Percentiles rank a stretch among this genome's conserved stretches.
phyloP scores from a whole-genome alignment of 169 alveolate species.

The Eimeria brunetti region DNA sequence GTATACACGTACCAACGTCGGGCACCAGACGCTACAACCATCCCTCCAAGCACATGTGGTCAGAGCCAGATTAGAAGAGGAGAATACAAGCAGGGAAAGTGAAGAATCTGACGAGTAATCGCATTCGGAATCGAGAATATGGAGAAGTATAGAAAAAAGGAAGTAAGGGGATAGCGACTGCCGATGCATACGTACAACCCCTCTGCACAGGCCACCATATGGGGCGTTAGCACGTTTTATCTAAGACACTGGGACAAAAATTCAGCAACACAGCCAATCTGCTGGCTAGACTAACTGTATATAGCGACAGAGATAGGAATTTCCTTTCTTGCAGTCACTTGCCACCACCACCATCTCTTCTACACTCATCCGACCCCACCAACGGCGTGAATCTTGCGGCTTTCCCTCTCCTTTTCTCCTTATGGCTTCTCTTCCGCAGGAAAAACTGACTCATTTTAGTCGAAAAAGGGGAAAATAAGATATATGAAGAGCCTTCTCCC shows the following conservation, averaged over 20 bases:
- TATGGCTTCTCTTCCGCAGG: background rate
- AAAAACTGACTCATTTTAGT: background rate
- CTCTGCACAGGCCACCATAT: background rate
- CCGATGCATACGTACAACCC: background rate
- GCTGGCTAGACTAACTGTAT: background rate
- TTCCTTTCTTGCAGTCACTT: background rate
- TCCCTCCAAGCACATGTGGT: too few species aligned
- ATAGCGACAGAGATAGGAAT: background rate
- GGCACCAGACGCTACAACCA: too few species aligned
- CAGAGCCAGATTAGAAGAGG: too few species aligned
- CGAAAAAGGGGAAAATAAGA: background rate
- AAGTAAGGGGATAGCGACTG: too few species aligned
- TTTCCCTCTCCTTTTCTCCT: background rate
- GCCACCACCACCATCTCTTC: background rate
- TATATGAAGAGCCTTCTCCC: background rate
- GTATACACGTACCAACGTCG: too few species aligned
- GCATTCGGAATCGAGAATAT: too few species aligned
- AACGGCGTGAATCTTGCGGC: background rate
- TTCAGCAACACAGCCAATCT: background rate
- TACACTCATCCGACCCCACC: slow-evolving; percentile 15
- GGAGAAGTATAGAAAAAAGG: too few species aligned
- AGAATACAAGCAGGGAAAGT: too few species aligned
- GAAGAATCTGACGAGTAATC: too few species aligned
- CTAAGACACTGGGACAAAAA: background rate
- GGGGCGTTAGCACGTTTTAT: background rate